These are phyloP conservation scores for Termitomyces sp. DNA, from an alignment of 768 basidiomycete genomes.

Conservation along the genomic window DNA sequence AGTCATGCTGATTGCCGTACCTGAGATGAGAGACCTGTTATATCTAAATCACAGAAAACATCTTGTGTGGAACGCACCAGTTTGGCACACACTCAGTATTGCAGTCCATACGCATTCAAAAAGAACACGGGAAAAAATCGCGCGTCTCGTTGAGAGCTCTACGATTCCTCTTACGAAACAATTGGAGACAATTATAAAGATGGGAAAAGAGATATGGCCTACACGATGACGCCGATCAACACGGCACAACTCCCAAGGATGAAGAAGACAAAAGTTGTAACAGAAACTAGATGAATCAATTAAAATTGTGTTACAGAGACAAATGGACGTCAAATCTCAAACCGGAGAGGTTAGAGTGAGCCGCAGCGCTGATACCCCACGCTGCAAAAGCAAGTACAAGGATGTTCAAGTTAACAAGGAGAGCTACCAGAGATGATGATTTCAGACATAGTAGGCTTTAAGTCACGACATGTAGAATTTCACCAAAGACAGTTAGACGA, in stretches of 20 bases:
- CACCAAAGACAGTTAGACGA: conserved; percentile 56
- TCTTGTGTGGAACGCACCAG: conserved; percentile 31
- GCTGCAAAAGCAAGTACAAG: conserved; percentile 50
- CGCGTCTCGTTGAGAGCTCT: conserved; percentile 28
- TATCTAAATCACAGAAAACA: background rate
- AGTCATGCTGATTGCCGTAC: conserved; percentile 42
- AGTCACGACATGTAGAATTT: conserved; percentile 14
- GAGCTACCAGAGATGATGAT: conserved; percentile 22
- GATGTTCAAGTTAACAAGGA: conserved; percentile 45
- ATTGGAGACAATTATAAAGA: background rate
- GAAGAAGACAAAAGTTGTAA: conserved; percentile 39
- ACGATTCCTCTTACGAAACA: conserved; percentile 25
- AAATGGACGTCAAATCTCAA: background rate
- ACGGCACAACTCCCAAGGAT: conserved; percentile 38
- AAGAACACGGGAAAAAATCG: conserved; percentile 35
- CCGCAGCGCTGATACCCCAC: conserved; percentile 47
- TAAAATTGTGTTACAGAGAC: background rate
- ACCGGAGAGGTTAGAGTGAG: conserved; percentile 31
- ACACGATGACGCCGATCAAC: conserved; percentile 31
- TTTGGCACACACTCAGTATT: conserved; percentile 41
- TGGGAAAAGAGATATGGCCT: conserved; percentile 12
- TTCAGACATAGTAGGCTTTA: background rate
- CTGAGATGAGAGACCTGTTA: conserved; percentile 21
- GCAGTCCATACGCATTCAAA: conserved; percentile 56
- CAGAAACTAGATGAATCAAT: conserved; percentile 29